Conservation (phyloP, 768 basidiomycete species). For the Leccinum truebloodii region DNA sequence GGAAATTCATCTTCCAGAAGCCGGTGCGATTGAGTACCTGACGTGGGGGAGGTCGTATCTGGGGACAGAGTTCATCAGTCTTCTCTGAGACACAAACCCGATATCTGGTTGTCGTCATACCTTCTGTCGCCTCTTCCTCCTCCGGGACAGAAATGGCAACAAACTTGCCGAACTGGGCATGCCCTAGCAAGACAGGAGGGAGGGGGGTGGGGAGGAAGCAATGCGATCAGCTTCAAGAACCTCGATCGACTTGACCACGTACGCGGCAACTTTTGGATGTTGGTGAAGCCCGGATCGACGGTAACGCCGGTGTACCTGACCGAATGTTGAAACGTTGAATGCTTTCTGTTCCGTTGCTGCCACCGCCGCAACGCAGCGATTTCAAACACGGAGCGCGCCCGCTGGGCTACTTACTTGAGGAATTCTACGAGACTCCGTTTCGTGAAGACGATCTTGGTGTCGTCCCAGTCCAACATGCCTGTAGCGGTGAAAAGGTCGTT, state of each 20-base stretch:
- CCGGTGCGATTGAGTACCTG: conserved; percentile 6
- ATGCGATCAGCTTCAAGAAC: not conserved
- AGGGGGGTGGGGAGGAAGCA: too few relatives aligned
- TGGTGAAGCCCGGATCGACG: conserved; percentile 73
- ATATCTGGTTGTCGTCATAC: conserved; percentile 6
- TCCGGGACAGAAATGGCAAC: conserved; percentile 12
- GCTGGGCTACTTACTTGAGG: conserved; percentile 54
- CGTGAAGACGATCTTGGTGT: conserved; percentile 74
- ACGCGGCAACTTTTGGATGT: conserved; percentile 78
- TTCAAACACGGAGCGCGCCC: conserved; percentile 3
- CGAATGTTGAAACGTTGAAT: conserved; percentile 28
- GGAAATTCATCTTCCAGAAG: conserved; percentile 41
- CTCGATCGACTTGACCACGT: too few relatives aligned
- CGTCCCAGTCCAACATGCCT: conserved; percentile 85
- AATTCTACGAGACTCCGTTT: conserved; percentile 78
- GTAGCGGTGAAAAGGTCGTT: not conserved
- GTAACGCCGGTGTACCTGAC: conserved; percentile 71
- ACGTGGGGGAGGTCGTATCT: conserved; percentile 16
- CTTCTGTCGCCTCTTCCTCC: conserved; percentile 31
- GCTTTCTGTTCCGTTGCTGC: not conserved
- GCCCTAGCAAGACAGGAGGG: conserved; percentile 44
- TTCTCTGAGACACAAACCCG: not conserved
- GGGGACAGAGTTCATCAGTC: not conserved
- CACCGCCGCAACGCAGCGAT: not conserved
- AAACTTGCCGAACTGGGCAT: conserved; percentile 68